Evolutionary conservation across 2,329 filamentous ascomycete species (phyloP).

Genomic region (Diaporthe caulivora): DNA sequence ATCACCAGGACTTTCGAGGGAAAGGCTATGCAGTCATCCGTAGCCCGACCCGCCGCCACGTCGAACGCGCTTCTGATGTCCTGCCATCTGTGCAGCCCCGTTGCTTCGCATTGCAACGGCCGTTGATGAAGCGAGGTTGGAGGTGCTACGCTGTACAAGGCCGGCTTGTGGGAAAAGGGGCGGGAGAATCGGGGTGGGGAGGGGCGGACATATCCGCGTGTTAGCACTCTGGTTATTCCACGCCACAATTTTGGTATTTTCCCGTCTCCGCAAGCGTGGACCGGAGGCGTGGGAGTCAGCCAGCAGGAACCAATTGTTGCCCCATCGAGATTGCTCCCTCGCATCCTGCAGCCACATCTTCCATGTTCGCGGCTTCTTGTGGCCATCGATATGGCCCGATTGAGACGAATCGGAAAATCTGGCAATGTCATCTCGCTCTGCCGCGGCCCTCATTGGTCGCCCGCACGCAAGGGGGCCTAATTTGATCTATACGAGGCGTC

Average conservation of each 20-base stretch:
- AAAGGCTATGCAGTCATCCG: slow-evolving; percentile 30
- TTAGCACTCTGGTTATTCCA: background rate
- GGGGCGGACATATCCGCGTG: slow-evolving; percentile 23
- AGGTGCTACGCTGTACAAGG: slow-evolving; percentile 17
- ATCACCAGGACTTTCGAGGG: background rate
- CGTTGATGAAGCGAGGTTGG: slow-evolving; percentile 30
- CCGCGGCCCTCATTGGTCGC: slow-evolving; percentile 33
- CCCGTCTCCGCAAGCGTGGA: slow-evolving; percentile 2
- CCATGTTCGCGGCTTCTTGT: slow-evolving; percentile 22
- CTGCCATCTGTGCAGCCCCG: slow-evolving; percentile 15
- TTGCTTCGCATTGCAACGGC: slow-evolving; percentile 25
- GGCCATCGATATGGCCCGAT: slow-evolving; percentile 29
- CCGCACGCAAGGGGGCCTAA: slow-evolving; percentile 6
- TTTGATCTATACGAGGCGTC: slow-evolving; percentile 40
- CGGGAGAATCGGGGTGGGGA: background rate
- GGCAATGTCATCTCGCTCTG: slow-evolving; percentile 38
- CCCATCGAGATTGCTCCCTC: slow-evolving; percentile 22
- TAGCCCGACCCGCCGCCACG: slow-evolving; percentile 21
- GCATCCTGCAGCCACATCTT: slow-evolving; percentile 25
- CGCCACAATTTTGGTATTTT: background rate
- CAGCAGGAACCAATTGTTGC: slow-evolving; percentile 8
- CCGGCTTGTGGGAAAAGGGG: background rate
- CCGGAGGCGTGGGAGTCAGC: background rate
- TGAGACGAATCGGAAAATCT: slow-evolving; percentile 36
- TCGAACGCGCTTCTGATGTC: slow-evolving; percentile 21